Conservation (phyloP, 202 grass and related monocot species). For the Eragrostis tef region DNA sequence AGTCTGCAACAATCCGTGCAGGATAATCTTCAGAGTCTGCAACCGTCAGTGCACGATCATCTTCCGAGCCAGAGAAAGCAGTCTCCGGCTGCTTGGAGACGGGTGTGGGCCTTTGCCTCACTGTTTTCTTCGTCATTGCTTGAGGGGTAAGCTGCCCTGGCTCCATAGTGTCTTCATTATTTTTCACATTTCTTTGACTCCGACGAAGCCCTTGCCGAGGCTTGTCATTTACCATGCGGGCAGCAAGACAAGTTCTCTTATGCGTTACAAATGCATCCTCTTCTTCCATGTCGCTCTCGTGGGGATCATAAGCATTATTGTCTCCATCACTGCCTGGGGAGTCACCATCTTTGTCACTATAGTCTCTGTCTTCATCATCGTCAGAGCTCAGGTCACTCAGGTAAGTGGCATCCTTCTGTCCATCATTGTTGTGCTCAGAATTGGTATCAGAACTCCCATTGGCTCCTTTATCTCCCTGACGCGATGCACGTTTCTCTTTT, state of each 20-base stretch:
- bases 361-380: slow-evolving; percentile 46
- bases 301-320: slow-evolving; percentile 40
- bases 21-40: slow-evolving; percentile 48
- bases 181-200: slow-evolving; percentile 56
- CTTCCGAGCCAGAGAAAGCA: slow-evolving; percentile 46
- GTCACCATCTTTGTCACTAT: slow-evolving; percentile 48
- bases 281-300: slow-evolving; percentile 38
- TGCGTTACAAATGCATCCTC: slow-evolving; percentile 25
- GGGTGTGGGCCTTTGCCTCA: slow-evolving; percentile 56
- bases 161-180: slow-evolving; percentile 21
- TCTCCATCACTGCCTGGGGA: slow-evolving; percentile 40
- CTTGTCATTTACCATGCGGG: slow-evolving; percentile 34
- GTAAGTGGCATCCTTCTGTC: slow-evolving; percentile 35
- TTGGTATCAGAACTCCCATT: slow-evolving; percentile 40
- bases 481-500: slow-evolving; percentile 34
- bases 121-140: slow-evolving; percentile 59
- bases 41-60: slow-evolving; percentile 29
- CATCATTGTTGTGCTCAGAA: slow-evolving; percentile 38
- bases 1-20: slow-evolving; percentile 15
- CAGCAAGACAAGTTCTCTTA: slow-evolving; percentile 46
- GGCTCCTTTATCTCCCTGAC: slow-evolving; percentile 27
- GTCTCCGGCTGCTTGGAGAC: slow-evolving; percentile 43
- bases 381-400: slow-evolving; percentile 46
- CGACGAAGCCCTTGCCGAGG: slow-evolving; percentile 49
- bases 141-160: slow-evolving; percentile 40